These are phyloP conservation scores for Neofusicoccum umdonicola DNA, from an alignment of 2,329 filamentous ascomycete genomes.

Conservation along the genomic window DNA sequence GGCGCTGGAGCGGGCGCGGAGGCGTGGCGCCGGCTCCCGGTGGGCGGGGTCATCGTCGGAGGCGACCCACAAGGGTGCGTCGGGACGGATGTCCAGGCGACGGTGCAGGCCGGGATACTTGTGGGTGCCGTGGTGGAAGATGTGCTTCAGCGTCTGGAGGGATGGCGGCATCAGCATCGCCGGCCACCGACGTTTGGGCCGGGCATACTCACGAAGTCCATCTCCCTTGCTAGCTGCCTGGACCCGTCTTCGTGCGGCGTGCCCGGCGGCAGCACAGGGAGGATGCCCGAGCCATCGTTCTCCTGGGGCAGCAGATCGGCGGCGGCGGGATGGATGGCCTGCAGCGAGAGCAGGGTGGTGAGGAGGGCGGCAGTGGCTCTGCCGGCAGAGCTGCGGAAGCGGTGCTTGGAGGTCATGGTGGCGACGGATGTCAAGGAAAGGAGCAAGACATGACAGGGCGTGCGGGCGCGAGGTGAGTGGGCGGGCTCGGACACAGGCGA, in stretches of 20 bases:
- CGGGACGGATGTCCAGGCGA: slow-evolving; percentile 66
- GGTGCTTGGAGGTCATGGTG: slow-evolving; percentile 17
- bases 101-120: slow-evolving; percentile 74
- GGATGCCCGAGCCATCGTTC: slow-evolving; percentile 21
- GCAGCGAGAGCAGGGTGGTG: slow-evolving; percentile 65
- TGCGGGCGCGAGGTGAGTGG: background rate
- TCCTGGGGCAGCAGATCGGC: background rate
- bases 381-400: slow-evolving; percentile 18
- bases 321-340: slow-evolving; percentile 29
- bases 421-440: slow-evolving; percentile 22
- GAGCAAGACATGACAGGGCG: slow-evolving; percentile 30
- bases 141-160: slow-evolving; percentile 68
- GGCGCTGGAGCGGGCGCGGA: slow-evolving; percentile 58
- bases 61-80: slow-evolving; percentile 62
- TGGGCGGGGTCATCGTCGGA: slow-evolving; percentile 51
- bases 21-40: slow-evolving; percentile 45
- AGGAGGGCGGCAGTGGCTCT: slow-evolving; percentile 51
- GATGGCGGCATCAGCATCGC: slow-evolving; percentile 18
- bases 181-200: slow-evolving; percentile 18
- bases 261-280: slow-evolving; percentile 19
- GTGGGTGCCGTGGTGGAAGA: slow-evolving; percentile 84
- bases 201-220: slow-evolving; percentile 18
- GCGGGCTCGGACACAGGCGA: too few relatives aligned
- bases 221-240: background rate
- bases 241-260: slow-evolving; percentile 21